Conservation (phyloP, 331 rosid species). For the Spiraea crenata region DNA sequence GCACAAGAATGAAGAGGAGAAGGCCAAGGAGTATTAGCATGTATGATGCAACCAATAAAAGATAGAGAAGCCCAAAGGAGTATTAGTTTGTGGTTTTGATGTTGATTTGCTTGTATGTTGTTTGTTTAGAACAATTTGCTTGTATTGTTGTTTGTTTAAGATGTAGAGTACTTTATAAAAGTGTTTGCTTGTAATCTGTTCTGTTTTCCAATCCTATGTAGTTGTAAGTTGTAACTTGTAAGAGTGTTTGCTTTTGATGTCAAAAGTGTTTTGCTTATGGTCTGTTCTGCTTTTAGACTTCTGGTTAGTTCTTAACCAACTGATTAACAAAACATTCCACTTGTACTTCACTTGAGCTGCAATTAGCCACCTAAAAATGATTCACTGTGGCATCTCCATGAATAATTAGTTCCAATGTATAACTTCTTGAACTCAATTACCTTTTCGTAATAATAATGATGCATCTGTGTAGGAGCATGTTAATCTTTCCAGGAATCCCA, state of each 20-base stretch:
- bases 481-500: too few relatives aligned
- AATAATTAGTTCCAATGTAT: too few relatives aligned
- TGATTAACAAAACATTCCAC: too few relatives aligned
- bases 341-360: too few relatives aligned
- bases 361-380: too few relatives aligned
- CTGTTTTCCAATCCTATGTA: background rate
- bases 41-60: background rate
- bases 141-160: conserved; percentile 5
- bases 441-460: too few relatives aligned
- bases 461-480: too few relatives aligned
- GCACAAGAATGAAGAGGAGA: conserved; percentile 30
- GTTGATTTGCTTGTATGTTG: conserved; percentile 5
- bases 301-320: too few relatives aligned
- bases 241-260: background rate
- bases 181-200: background rate
- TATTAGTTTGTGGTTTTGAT: background rate
- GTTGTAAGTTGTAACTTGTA: background rate
- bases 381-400: too few relatives aligned
- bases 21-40: conserved; percentile 19
- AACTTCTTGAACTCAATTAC: too few relatives aligned
- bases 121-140: conserved; percentile 9
- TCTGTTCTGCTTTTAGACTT: background rate
- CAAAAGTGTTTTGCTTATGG: background rate
- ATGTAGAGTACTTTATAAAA: background rate
- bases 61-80: background rate